phyloP scores from a whole-genome alignment of 306 rosid genomes.

The Vigna unguiculata region DNA sequence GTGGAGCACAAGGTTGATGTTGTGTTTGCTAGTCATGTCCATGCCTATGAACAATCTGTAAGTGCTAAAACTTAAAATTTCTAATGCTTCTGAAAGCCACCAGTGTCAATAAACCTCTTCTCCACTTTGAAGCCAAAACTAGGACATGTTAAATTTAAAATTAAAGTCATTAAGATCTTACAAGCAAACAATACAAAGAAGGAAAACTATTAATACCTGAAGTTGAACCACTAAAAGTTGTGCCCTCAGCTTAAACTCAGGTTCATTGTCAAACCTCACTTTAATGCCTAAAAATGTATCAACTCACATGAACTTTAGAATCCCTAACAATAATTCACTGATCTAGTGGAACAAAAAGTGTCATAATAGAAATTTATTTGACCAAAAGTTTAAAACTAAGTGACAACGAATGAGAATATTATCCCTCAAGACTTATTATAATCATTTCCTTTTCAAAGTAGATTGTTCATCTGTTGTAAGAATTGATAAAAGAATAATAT shows the following conservation, averaged over 20 bases:
- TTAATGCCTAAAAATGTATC: constrained; percentile 66
- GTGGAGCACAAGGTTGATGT: constrained; percentile 80
- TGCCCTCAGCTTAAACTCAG: constrained; percentile 83
- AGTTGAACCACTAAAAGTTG: constrained; percentile 87
- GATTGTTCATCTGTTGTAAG: constrained; percentile 20
- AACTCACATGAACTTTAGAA: constrained; percentile 29
- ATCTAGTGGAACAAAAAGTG: too few species aligned
- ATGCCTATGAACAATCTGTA: constrained; percentile 91
- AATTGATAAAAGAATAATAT: constrained; percentile 9
- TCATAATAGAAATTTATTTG: too few species aligned
- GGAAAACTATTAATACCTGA: constrained; percentile 55
- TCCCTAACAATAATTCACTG: neutral
- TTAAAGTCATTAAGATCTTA: neutral
- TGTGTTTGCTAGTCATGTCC: constrained; percentile 90
- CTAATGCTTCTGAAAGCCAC: constrained; percentile 34
- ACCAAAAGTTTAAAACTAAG: too few species aligned
- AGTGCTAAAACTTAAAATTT: constrained; percentile 41
- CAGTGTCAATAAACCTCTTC: constrained; percentile 47
- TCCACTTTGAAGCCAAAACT: constrained; percentile 66
- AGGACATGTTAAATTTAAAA: constrained; percentile 15
- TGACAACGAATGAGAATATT: too few species aligned
- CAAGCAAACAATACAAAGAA: neutral
- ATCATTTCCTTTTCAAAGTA: constrained; percentile 28
- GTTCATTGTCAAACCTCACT: constrained; percentile 80
- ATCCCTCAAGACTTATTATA: neutral